Base-by-base conservation (phyloP, 352 stramenopile species). In the Globisporangium cederbergense region DNA sequence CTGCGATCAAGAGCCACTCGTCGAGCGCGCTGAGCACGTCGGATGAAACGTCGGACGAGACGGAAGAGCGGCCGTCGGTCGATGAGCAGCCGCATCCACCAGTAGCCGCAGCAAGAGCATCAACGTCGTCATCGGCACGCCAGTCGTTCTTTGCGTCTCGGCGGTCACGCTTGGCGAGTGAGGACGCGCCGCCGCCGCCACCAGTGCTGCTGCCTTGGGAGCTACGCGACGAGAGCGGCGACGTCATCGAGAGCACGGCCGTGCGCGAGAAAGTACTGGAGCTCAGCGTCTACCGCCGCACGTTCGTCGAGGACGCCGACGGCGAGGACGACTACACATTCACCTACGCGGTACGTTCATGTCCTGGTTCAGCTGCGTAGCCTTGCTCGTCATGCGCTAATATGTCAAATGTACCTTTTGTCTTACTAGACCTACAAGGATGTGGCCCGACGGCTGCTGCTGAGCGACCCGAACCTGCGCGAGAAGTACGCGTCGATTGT, bases 311-410 rank as follows among this genome's bases (percentile, higher is more conserved):
- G 30, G 69, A 77, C 60, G 78, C 79, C 1, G 67, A 62, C 10
- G 82, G 82, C 38, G 82, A 89, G 43, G 79, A 88, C 36, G 82
- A 87, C 46, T 89, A 80, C 60, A 69, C 79, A n/a, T 89, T 89
- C 42, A 62, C 81, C 22, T 87, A 73, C 47, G 53, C 64, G 57
- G 74, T 81, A 40, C 38, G 71, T 54, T 16, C 4, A 8, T 22
- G 16, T 36, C 18, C 50, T 20, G 14, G 10, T 54, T 60, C 22
- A 25, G 22, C 22, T 25, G 22, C 22, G 22, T 25, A 25, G 22
- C 22, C 22, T 25, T 25, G 22, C 22, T 14, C 16, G 10, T 40
- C 5, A 32, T 56, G 16, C 4, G 16, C 4, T 46, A 43, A 18
- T 43, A 43, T 43, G 22, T 43, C 9, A 18, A 18, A 13, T 36